Evolutionary conservation across 768 basidiomycete genomes (phyloP).

Genomic region (Crucibulum laeve): DNA sequence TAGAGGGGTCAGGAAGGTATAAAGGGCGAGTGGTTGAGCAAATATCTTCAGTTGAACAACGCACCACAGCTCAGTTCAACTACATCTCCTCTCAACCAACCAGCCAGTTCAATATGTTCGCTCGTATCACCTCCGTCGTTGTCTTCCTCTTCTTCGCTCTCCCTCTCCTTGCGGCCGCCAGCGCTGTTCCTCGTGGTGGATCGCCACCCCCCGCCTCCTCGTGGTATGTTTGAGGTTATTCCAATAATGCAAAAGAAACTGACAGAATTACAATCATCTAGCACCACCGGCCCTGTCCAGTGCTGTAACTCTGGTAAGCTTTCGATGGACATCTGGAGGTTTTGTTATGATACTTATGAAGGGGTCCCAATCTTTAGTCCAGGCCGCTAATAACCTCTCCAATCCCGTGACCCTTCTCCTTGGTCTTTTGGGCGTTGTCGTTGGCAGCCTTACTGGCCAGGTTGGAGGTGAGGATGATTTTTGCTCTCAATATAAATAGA

Average conservation of each 20-base stretch:
- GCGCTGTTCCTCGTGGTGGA: slow-evolving; percentile 14
- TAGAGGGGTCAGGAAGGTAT: slow-evolving; percentile 6
- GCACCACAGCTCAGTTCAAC: slow-evolving; percentile 11
- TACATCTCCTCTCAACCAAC: slow-evolving; percentile 5
- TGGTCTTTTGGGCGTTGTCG: slow-evolving; percentile 21
- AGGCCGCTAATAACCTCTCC: slow-evolving; percentile 12
- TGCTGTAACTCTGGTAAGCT: slow-evolving; percentile 21
- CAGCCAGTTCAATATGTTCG: slow-evolving; percentile 18
- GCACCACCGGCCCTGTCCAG: slow-evolving; percentile 22
- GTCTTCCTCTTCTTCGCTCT: slow-evolving; percentile 19
- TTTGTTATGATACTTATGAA: not conserved
- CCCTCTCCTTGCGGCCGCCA: slow-evolving; percentile 21
- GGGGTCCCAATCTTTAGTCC: not conserved
- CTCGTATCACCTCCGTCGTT: slow-evolving; percentile 15
- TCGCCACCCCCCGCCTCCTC: slow-evolving; percentile 3
- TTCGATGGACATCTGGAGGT: too few relatives aligned
- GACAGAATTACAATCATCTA: too few relatives aligned
- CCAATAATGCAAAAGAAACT: too few relatives aligned
- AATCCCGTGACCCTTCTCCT: slow-evolving; percentile 8
- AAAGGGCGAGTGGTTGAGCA: slow-evolving; percentile 6
- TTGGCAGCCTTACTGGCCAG: slow-evolving; percentile 12
- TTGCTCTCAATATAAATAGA: not conserved
- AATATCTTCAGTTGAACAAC: slow-evolving; percentile 14
- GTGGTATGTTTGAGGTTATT: too few relatives aligned
- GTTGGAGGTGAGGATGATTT: slow-evolving; percentile 10